Evolutionary conservation across 2,329 filamentous ascomycete species (phyloP), one percentile per base, ranked within the genome.

Genomic region (Penicillium capsulatum): DNA sequence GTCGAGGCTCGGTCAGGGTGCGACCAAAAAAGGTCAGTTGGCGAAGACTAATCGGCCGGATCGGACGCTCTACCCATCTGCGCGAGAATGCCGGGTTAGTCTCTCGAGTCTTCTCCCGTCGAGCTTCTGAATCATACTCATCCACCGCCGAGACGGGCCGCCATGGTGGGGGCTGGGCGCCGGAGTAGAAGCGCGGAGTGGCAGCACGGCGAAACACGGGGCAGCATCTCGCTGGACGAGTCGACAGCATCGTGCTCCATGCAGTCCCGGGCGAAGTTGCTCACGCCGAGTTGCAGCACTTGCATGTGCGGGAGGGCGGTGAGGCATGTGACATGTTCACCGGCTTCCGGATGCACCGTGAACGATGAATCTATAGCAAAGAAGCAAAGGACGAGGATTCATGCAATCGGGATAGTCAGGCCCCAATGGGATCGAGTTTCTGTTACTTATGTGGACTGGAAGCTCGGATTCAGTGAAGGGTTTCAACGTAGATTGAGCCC

Each of bases 11-110:
- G 33, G 90, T 96, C 61, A 98, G 71, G 15, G 90, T 94, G 33
- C 92, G 84, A 19, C 92, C 92, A 67, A 97, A 98, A 58, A 97
- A 94, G 70, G 94, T 97, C 57, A 98, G 78, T 68, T 97, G 92
- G 42, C 92, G 85, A 56, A 98, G 72, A 69, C 88, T 95, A 61
- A 98, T 96, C n/a, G 92, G 92, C 36, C 89, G 80, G 34, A 90
- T 90, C 63, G 95, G 88, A 58, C 84, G 86, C 48, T 86, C 83
- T 36, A 96, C 91, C 89, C 90, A 97, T 74, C 89, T 94, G 54
- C 37, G 37, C 4, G 37, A 7, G n/a, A 26, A 34, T 27, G 19
- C 8, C 31, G 27, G 14, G 34, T 60, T 38, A 59, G 47, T 15
- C 19, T 34, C 17, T 30, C 29, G 13, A 39, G 19, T 16, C 15